A percentile compares a stretch with the other conserved stretches of the same genome.
Evolutionary conservation across 305 asterid species (phyloP).

Genomic region (Salvia sclarea): DNA sequence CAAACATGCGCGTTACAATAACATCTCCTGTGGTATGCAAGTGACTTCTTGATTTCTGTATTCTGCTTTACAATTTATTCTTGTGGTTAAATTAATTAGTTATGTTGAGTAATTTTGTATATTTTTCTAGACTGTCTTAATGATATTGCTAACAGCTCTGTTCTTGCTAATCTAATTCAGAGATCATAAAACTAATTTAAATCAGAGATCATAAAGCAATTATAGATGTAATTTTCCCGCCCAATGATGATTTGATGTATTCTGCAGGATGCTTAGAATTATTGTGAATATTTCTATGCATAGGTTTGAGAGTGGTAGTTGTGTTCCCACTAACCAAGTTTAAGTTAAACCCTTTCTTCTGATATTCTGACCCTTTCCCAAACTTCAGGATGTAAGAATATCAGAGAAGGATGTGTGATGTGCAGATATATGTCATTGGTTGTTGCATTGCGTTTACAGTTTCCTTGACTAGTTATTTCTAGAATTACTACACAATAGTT

Average conservation of each 20-base stretch:
- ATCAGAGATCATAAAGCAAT: not conserved
- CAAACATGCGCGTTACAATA: constrained; percentile 83
- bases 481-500: not conserved
- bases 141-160: not conserved
- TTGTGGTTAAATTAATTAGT: constrained; percentile 1
- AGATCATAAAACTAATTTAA: not conserved
- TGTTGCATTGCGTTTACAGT: too few species aligned
- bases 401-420: not conserved
- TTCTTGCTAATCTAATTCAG: not conserved
- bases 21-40: constrained; percentile 85
- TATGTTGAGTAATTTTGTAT: not conserved
- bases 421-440: not conserved
- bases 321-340: not conserved
- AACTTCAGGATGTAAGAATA: not conserved
- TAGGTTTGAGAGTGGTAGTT: not conserved
- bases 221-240: not conserved
- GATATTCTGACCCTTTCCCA: not conserved
- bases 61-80: constrained; percentile 8
- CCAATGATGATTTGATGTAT: not conserved
- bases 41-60: constrained; percentile 10
- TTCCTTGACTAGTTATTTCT: not conserved
- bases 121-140: constrained; percentile 7
- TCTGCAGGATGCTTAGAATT: not conserved
- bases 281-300: constrained; percentile 3
- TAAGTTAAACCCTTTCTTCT: not conserved